phyloP scores from a whole-genome alignment of 2,329 filamentous ascomycete species.

The Calonectria pteridis region DNA sequence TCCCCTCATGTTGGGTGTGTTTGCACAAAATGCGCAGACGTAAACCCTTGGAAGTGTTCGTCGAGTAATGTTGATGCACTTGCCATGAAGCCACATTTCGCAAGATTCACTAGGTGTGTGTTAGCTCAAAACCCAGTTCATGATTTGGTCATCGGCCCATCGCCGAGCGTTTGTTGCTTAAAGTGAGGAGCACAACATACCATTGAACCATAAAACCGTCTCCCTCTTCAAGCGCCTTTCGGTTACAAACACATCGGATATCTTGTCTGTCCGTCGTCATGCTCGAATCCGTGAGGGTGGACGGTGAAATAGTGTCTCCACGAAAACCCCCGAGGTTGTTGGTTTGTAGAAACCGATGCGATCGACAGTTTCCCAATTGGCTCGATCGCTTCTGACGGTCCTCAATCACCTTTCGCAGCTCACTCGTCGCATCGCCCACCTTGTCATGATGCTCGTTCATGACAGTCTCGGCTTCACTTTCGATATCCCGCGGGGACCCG shows the following conservation, averaged over 20 bases:
- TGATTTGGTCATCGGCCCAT: neutral
- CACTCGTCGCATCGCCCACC: slow-evolving; percentile 69
- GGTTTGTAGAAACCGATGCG: slow-evolving; percentile 49
- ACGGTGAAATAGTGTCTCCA: slow-evolving; percentile 62
- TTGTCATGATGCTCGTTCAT: slow-evolving; percentile 59
- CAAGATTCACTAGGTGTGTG: slow-evolving; percentile 67
- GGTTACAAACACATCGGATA: slow-evolving; percentile 70
- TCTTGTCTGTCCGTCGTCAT: slow-evolving; percentile 55
- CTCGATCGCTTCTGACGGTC: slow-evolving; percentile 59
- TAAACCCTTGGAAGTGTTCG: slow-evolving; percentile 71
- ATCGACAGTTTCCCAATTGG: slow-evolving; percentile 48
- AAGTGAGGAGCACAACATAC: slow-evolving; percentile 54
- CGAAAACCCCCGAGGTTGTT: slow-evolving; percentile 50
- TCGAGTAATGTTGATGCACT: slow-evolving; percentile 70
- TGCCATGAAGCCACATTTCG: slow-evolving; percentile 74
- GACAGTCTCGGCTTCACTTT: slow-evolving; percentile 72
- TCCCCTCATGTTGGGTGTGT: slow-evolving; percentile 67
- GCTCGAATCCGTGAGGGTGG: slow-evolving; percentile 63
- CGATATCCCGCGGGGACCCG: slow-evolving; percentile 55
- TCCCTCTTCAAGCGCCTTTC: slow-evolving; percentile 57
- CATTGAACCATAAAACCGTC: slow-evolving; percentile 73
- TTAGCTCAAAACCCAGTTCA: slow-evolving; percentile 33
- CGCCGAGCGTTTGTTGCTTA: neutral
- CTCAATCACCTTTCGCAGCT: slow-evolving; percentile 70
- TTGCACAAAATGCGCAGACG: slow-evolving; percentile 73